A percentile compares a stretch with the other conserved stretches of the same genome.
These are phyloP conservation scores for Corrigiola litoralis DNA, from an alignment of 179 eudicot genomes.

Conservation along the genomic window DNA sequence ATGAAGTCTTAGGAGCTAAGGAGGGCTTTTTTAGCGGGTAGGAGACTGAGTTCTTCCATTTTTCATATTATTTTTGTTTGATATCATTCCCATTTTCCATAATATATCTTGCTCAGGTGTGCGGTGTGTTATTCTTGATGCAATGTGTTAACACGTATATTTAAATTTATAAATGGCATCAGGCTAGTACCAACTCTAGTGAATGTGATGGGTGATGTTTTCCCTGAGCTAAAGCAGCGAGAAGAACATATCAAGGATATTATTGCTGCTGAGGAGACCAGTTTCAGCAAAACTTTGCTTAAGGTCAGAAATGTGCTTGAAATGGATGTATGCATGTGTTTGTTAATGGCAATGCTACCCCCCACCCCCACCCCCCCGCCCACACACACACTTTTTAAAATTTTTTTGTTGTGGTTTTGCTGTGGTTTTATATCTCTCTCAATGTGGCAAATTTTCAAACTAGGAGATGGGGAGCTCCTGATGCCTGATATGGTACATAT, in stretches of 20 bases:
- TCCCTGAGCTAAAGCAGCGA: slow-evolving; percentile 82
- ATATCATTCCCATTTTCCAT: neutral
- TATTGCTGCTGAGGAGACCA: slow-evolving; percentile 86
- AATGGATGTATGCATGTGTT: neutral
- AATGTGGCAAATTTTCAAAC: no score
- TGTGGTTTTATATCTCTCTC: neutral
- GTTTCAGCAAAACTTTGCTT: slow-evolving; percentile 85
- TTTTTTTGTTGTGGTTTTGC: neutral
- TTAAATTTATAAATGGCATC: slow-evolving; percentile 13
- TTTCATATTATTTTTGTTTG: neutral
- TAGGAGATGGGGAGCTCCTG: neutral
- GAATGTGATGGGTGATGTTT: slow-evolving; percentile 69
- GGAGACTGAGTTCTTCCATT: neutral
- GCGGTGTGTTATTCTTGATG: neutral
- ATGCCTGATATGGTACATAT: neutral
- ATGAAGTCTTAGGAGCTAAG: slow-evolving; percentile 72
- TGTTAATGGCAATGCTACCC: neutral
- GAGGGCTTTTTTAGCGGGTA: slow-evolving; percentile 95
- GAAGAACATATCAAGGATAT: slow-evolving; percentile 58
- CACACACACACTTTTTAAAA: no score
- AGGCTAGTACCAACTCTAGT: slow-evolving; percentile 85
- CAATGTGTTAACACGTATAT: neutral
- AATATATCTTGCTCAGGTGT: neutral
- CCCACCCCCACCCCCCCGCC: no score
- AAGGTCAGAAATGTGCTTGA: slow-evolving; percentile 42